Evolutionary conservation across 1,284 basidiomycete genomes (phyloP), one percentile per base, ranked within the genome.

Genomic region (Gomphus bonarii): DNA sequence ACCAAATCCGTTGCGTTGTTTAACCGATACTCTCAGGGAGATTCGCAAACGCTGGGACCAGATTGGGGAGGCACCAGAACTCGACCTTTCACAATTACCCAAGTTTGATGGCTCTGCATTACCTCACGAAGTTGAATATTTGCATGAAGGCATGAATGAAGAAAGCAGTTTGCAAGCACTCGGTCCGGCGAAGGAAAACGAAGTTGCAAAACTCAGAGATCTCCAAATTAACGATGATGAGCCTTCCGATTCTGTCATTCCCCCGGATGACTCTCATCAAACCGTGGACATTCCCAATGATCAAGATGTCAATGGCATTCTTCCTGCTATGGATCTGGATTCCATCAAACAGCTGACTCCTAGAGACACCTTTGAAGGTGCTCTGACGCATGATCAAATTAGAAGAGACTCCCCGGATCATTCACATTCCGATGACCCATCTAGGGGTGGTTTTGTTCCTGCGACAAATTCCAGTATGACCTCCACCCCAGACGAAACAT

Each of bases 151-250:
- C 50, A 81, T 84, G 33, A 84, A 90, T 60, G 73, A 73, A 12
- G 83, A 84, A 58, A 76, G 86, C 50, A 83, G 89, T 54, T 86
- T 90, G 79, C 93, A 98, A 69, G 93, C 94, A 0, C 79, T 98
- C 11, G 95, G 94, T 5, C 84, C 90, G 1, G 88, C 94, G 0
- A 81, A 80, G 11, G 84, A 89, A 49, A 91, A 95, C 63, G 84
- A 94, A 66, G 81, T 83, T 36, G 85, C 89, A 36, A 91, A 87
- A 65, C 75, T 97, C 51, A 81, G 85, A 61, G 85, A 94, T 51
- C 80, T 97, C 31, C 85, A 81, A 48, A 75, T 95, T 61, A 68
- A 82, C 20, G 89, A 91, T 60, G 82, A 85, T 18, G 74, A 76
- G 48, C 16, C n/a, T 80, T 78, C 76, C 18, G 18, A 50, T 28